phyloP scores from a whole-genome alignment of 1,139 yeast genomes.

The Debaryomyces psychrophilus region DNA sequence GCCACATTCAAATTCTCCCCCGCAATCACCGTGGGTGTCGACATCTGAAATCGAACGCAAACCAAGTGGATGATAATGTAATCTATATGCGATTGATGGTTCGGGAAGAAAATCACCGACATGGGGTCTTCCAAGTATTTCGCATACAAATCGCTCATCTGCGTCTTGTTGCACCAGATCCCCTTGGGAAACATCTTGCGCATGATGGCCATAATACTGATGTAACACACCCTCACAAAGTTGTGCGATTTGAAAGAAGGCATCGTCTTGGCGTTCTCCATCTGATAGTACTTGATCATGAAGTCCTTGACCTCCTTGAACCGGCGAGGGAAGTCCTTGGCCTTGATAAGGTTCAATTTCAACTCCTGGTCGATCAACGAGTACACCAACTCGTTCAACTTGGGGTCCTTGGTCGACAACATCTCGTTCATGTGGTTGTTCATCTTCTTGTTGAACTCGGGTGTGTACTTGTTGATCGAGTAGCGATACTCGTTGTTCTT shows the following conservation, averaged over 20 bases:
- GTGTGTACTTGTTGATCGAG: conserved; percentile 38
- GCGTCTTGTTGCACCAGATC: conserved; percentile 43
- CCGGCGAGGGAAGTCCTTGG: conserved; percentile 38
- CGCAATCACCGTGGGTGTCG: conserved; percentile 65
- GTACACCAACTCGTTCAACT: conserved; percentile 43
- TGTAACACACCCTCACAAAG: conserved; percentile 39
- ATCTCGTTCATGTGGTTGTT: conserved; percentile 37
- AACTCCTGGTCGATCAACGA: conserved; percentile 44
- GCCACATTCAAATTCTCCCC: conserved; percentile 72
- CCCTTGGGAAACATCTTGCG: conserved; percentile 49
- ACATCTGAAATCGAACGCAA: conserved; percentile 57
- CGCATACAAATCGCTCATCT: conserved; percentile 34
- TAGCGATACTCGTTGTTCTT: conserved; percentile 38
- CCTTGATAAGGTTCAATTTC: conserved; percentile 42
- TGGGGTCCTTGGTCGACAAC: conserved; percentile 36
- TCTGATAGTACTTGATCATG: conserved; percentile 43
- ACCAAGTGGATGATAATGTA: conserved; percentile 64
- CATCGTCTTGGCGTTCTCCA: conserved; percentile 41
- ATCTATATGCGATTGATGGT: conserved; percentile 70
- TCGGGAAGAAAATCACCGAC: conserved; percentile 48
- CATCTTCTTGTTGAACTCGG: conserved; percentile 33
- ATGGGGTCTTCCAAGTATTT: conserved; percentile 44
- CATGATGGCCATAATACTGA: conserved; percentile 40
- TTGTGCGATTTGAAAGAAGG: conserved; percentile 33
- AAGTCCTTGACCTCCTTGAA: conserved; percentile 42